phyloP scores from a whole-genome alignment of 148 eudicot genomes.

The Polygonum aviculare region DNA sequence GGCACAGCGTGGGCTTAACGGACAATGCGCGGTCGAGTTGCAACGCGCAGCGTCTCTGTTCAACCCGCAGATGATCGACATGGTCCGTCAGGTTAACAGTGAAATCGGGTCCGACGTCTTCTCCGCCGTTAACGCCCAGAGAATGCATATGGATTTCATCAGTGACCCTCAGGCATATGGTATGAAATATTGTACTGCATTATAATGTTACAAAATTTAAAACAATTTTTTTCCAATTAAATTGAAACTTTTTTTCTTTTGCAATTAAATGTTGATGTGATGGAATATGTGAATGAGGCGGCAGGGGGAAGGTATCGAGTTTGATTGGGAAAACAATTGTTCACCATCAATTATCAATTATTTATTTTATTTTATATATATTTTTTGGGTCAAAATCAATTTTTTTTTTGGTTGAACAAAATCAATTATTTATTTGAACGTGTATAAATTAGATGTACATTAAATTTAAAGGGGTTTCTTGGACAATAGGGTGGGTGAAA shows the following conservation, averaged over 20 bases:
- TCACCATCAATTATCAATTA: too few relatives aligned
- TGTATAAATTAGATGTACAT: not conserved
- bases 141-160: constrained; percentile 36
- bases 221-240: too few relatives aligned
- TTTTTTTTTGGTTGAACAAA: too few relatives aligned
- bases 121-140: constrained; percentile 25
- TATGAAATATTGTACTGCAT: constrained; percentile 8
- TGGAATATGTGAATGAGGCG: too few relatives aligned
- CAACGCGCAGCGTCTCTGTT: constrained; percentile 28
- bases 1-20: constrained; percentile 41
- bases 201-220: too few relatives aligned
- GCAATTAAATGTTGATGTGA: too few relatives aligned
- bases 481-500: not conserved
- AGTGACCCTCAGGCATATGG: constrained; percentile 34
- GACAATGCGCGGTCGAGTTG: constrained; percentile 31
- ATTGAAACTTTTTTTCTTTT: too few relatives aligned
- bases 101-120: constrained; percentile 31
- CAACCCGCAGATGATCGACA: constrained; percentile 31
- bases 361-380: too few relatives aligned
- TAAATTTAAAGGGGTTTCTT: not conserved
- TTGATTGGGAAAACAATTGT: too few relatives aligned
- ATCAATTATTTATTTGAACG: too few relatives aligned
- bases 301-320: too few relatives aligned
- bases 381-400: too few relatives aligned
- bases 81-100: constrained; percentile 25